phyloP scores from a whole-genome alignment of 768 basidiomycete genomes.

The Xerocomellus chrysenteron region DNA sequence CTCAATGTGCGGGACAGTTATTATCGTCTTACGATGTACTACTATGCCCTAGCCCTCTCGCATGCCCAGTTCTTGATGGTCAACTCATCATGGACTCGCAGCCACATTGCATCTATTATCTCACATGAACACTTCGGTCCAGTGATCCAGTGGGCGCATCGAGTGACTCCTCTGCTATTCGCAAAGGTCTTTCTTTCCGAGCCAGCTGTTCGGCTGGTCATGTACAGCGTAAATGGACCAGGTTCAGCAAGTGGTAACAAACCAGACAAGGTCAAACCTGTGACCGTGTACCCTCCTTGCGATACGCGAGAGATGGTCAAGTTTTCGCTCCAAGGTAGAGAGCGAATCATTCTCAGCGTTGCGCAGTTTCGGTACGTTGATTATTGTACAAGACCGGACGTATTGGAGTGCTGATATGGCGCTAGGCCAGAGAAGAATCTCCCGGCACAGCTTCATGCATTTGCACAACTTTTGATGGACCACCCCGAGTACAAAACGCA shows the following conservation, averaged over 20 bases:
- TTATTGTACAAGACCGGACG: neutral
- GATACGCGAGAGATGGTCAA: conserved; percentile 71
- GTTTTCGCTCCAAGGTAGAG: conserved; percentile 53
- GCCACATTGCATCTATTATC: conserved; percentile 77
- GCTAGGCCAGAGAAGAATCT: conserved; percentile 96
- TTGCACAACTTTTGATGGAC: conserved; percentile 53
- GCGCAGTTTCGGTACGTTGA: conserved; percentile 84
- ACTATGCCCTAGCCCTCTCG: conserved; percentile 75
- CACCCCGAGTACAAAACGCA: conserved; percentile 55
- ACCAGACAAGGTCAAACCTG: conserved; percentile 4
- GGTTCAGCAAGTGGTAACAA: neutral
- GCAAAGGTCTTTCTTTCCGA: conserved; percentile 27
- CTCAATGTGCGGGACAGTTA: conserved; percentile 51
- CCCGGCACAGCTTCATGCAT: conserved; percentile 68
- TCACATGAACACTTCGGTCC: conserved; percentile 46
- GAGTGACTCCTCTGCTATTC: conserved; percentile 41
- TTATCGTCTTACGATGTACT: conserved; percentile 83
- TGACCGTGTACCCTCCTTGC: conserved; percentile 89
- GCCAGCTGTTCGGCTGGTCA: neutral
- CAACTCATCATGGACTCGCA: conserved; percentile 93
- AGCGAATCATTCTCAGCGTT: conserved; percentile 75
- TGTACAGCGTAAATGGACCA: neutral
- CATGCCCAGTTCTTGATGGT: conserved; percentile 82
- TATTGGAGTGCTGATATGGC: neutral
- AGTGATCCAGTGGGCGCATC: conserved; percentile 47